These are phyloP conservation scores for Diaporthe longicolla DNA, from an alignment of 2,329 filamentous ascomycete species.

Conservation along the genomic window DNA sequence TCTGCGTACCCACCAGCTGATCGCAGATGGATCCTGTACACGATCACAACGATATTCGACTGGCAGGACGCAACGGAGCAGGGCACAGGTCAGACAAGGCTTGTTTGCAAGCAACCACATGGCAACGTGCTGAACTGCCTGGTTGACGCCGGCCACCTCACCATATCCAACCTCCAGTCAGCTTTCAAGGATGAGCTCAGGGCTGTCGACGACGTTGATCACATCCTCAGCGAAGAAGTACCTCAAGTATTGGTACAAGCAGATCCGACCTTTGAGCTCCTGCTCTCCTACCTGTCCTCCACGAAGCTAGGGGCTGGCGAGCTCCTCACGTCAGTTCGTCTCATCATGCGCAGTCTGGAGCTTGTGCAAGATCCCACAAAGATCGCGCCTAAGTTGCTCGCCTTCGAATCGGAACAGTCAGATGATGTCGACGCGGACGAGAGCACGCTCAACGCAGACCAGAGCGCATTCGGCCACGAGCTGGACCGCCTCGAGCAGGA, in stretches of 20 bases:
- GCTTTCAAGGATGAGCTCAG: constrained; percentile 67
- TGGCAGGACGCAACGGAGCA: constrained; percentile 63
- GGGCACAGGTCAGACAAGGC: constrained; percentile 57
- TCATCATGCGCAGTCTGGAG: constrained; percentile 79
- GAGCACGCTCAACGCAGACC: constrained; percentile 47
- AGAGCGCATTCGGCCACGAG: constrained; percentile 63
- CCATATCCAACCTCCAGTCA: constrained; percentile 69
- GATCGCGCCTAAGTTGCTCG: constrained; percentile 43
- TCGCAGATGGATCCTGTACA: constrained; percentile 75
- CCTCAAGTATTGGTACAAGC: constrained; percentile 73
- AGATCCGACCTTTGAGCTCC: constrained; percentile 77
- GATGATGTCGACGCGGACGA: constrained; percentile 50
- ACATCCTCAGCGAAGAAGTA: constrained; percentile 72
- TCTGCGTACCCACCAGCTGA: constrained; percentile 69
- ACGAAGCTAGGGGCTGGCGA: constrained; percentile 77
- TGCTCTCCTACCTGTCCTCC: constrained; percentile 75
- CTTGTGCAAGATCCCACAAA: constrained; percentile 62
- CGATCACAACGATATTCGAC: constrained; percentile 73
- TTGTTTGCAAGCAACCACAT: constrained; percentile 61
- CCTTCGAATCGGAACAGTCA: constrained; percentile 42
- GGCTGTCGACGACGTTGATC: constrained; percentile 58
- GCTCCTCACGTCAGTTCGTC: constrained; percentile 75
- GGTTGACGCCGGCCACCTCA: constrained; percentile 72
- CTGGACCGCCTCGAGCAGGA: constrained; percentile 75
- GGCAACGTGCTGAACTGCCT: constrained; percentile 72